Evolutionary conservation across 2,329 filamentous ascomycete genomes (phyloP).

Genomic region (Ilyonectria destructans): DNA sequence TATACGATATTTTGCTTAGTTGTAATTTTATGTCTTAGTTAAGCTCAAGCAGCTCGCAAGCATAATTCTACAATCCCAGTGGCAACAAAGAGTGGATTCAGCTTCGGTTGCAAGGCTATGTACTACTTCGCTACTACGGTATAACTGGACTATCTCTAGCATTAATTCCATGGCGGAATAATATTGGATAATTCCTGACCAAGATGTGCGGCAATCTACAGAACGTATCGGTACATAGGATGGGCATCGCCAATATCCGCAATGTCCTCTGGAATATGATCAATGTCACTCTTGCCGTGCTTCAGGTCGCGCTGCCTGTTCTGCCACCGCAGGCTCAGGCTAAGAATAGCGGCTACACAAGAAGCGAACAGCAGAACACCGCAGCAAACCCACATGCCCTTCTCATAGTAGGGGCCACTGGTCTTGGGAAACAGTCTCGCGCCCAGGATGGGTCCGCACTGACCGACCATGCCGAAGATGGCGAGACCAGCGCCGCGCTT

Average conservation of each 20-base stretch:
- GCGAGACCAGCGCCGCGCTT: conserved; percentile 76
- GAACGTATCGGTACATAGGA: conserved; percentile 29
- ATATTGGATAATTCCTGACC: too few species aligned
- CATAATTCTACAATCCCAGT: too few species aligned
- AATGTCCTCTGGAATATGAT: conserved; percentile 26
- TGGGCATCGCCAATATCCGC: conserved; percentile 32
- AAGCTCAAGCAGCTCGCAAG: too few species aligned
- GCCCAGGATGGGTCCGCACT: conserved; percentile 34
- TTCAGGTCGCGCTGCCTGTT: conserved; percentile 31
- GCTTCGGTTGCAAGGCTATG: too few species aligned
- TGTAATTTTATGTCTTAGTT: too few species aligned
- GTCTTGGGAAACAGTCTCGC: conserved; percentile 31
- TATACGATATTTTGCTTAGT: too few species aligned
- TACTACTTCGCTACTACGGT: too few species aligned
- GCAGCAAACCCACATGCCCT: conserved; percentile 20
- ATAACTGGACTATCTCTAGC: too few species aligned
- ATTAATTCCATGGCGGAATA: too few species aligned
- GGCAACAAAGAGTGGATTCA: too few species aligned
- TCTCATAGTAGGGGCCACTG: conserved; percentile 5
- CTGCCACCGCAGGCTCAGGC: conserved; percentile 32
- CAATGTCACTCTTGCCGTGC: conserved; percentile 32
- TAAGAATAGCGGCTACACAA: conserved; percentile 9
- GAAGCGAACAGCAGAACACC: background rate
- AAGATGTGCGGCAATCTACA: too few species aligned
- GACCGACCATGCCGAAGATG: conserved; percentile 44